Conservation (phyloP, 1,284 basidiomycete genomes). For the Anthracocystis setariae region DNA sequence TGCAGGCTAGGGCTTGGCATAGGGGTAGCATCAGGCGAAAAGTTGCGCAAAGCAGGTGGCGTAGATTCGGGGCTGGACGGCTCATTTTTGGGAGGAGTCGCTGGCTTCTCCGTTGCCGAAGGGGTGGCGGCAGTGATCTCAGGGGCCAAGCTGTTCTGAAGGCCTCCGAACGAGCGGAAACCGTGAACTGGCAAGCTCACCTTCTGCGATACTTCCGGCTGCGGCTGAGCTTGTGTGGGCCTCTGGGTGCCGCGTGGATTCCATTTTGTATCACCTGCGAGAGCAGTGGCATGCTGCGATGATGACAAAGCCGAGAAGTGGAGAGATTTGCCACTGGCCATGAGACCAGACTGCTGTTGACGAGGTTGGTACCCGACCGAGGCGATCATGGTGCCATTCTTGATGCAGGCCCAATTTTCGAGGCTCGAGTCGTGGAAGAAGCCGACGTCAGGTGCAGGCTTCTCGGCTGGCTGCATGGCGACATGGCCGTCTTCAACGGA, state of each 20-base stretch:
- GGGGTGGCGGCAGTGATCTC: slow-evolving; percentile 7
- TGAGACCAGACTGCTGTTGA: slow-evolving; percentile 45
- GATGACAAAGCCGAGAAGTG: slow-evolving; percentile 46
- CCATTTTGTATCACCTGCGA: slow-evolving; percentile 4
- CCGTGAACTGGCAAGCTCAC: slow-evolving; percentile 54
- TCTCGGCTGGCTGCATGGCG: slow-evolving; percentile 28
- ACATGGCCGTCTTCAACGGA: slow-evolving; percentile 12
- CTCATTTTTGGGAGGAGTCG: slow-evolving; percentile 1
- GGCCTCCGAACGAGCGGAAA: slow-evolving; percentile 58
- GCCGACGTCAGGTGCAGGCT: slow-evolving; percentile 39
- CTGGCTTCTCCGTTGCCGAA: background rate
- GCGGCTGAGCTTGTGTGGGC: slow-evolving; percentile 6
- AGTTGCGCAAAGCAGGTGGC: slow-evolving; percentile 24
- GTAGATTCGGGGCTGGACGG: slow-evolving; percentile 18
- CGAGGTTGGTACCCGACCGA: slow-evolving; percentile 40
- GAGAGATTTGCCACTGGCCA: slow-evolving; percentile 46
- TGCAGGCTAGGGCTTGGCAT: slow-evolving; percentile 56
- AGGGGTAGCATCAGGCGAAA: slow-evolving; percentile 55
- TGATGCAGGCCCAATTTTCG: slow-evolving; percentile 57
- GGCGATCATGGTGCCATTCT: slow-evolving; percentile 47
- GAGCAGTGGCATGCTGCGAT: slow-evolving; percentile 31
- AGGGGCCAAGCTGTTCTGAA: slow-evolving; percentile 35
- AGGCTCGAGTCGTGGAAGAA: slow-evolving; percentile 27
- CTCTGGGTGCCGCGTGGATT: slow-evolving; percentile 2
- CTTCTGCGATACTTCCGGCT: slow-evolving; percentile 18